These are phyloP conservation scores for Neofusicoccum cordaticola DNA, from an alignment of 2,329 filamentous ascomycete species.

Conservation along the genomic window DNA sequence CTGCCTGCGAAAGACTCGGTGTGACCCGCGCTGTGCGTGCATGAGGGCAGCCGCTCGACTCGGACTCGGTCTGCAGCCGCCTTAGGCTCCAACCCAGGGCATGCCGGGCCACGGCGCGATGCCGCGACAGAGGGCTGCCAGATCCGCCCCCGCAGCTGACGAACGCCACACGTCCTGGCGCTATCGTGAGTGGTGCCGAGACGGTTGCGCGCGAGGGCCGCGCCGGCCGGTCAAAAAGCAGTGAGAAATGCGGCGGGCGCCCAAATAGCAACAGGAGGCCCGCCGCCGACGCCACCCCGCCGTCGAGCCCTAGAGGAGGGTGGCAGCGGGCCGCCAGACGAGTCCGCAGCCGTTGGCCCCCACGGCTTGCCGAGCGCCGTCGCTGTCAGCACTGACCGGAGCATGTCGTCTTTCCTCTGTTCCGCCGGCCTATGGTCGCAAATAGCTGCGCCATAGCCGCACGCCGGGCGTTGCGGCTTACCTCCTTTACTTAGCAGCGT, in stretches of 20 bases:
- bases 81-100: background rate
- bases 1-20: conserved; percentile 4
- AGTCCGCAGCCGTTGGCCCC: background rate
- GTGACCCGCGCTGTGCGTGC: background rate
- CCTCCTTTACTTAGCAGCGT: background rate
- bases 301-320: background rate
- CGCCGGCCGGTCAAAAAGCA: background rate
- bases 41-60: background rate
- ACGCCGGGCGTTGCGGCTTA: background rate
- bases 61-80: background rate
- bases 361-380: background rate
- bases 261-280: background rate
- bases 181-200: background rate
- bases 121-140: background rate
- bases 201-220: background rate
- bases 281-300: background rate
- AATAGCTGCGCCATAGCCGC: conserved; percentile 12
- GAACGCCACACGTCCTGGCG: background rate
- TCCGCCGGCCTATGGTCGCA: background rate
- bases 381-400: background rate
- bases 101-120: background rate
- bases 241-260: background rate
- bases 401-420: background rate
- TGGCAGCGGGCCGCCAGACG: background rate
- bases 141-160: conserved; percentile 12